Evolutionary conservation across 345 rosid species (phyloP).

Genomic region (Sonneratia alba): DNA sequence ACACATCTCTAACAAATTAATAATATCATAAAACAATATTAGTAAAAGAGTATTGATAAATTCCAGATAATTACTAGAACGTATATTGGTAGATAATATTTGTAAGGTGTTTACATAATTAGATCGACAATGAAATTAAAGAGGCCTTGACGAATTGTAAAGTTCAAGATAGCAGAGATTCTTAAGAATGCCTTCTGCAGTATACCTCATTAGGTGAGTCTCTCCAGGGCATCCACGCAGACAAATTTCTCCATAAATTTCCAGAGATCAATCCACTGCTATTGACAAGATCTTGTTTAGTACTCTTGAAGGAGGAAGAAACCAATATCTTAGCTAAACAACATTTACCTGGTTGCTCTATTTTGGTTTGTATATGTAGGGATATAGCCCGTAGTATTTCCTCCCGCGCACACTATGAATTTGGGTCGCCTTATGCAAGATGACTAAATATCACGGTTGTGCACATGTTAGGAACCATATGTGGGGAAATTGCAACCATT

Average conservation of each 20-base stretch:
- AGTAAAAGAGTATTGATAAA: background rate
- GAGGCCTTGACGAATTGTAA: background rate
- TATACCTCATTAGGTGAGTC: slow-evolving; percentile 56
- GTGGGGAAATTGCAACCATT: background rate
- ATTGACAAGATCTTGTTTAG: slow-evolving; percentile 12
- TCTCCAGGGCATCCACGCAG: slow-evolving; percentile 84
- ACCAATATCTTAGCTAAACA: slow-evolving; percentile 4
- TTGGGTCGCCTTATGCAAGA: slow-evolving; percentile 74
- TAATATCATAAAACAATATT: background rate
- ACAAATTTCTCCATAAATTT: slow-evolving; percentile 71
- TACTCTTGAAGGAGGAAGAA: background rate
- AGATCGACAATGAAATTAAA: background rate
- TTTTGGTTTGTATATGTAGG: slow-evolving; percentile 59
- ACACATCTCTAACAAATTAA: background rate
- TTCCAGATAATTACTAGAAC: background rate
- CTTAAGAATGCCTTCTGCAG: slow-evolving; percentile 1
- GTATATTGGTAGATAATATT: background rate
- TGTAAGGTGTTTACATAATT: background rate
- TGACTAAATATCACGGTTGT: slow-evolving; percentile 35
- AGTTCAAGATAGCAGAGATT: background rate
- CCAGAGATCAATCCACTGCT: slow-evolving; percentile 68
- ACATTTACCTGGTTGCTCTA: slow-evolving; percentile 47
- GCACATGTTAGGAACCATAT: background rate
- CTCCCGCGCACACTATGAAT: slow-evolving; percentile 84
- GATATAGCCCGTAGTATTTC: slow-evolving; percentile 51